Base-by-base conservation (phyloP, 2,329 filamentous ascomycete species). In the Xylariaceae sp. region DNA sequence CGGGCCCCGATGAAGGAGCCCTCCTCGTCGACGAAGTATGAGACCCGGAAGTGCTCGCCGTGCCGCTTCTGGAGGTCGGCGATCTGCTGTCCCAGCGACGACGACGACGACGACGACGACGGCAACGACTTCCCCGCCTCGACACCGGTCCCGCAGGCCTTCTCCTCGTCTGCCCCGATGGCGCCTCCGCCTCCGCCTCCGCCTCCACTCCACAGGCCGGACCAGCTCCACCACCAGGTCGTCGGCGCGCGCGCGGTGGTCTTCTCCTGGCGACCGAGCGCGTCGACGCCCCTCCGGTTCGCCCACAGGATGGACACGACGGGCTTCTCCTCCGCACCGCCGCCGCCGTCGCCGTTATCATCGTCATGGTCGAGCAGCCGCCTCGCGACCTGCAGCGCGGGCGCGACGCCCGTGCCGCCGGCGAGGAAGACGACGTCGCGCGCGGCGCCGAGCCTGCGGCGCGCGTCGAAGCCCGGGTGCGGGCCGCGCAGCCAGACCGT, bases 341-440 rank as follows among this genome's bases (percentile, higher is more conserved):
- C 21, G 19, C 32, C 32, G 19, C 37, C 63, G 52, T 44, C 56
- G 40, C 35, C 39, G 5, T 28, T 34, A 5, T 29, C 21, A 43
- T 46, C 31, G 52, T 38, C 43, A 14, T 55, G 45, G 39, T 68
- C 58, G 4, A 78, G 60, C 9, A 90, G 58, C 1, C 75, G 74
- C 40, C 78, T 64, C 2, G 80, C 84, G 25, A 83, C 75, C 60
- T 96, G 90, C 57, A 96, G 61, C 6, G 89, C 92, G 1, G 90
- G 86, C 12, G 87, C 88, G 47, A 98, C 83, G 1, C 92, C 90
- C 0, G 92, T 98, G 0, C 92, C 92, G 2, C 89, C 92, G 2
- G 89, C 92, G 15, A 96, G 64, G 51, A 96, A 94, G 2, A 95
- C 65, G 3, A 95, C 68, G 38, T 72, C 65, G 15, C 38, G 36